Percentiles rank a stretch among this genome's conserved stretches.
Conservation (phyloP, 495 filamentous ascomycete species). For the Podospora pseudocomata region DNA sequence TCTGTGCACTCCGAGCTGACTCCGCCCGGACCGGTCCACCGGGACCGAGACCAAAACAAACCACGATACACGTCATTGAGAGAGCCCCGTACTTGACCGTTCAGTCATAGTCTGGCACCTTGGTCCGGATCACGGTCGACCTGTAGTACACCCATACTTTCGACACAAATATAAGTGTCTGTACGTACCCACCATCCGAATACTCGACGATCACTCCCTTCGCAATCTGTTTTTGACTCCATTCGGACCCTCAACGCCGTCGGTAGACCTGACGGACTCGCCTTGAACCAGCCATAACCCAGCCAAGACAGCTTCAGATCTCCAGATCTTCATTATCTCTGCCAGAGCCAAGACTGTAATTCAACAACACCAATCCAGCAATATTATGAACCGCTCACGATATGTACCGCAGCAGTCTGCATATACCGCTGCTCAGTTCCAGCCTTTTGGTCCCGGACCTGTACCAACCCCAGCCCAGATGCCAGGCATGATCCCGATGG, state of each 20-base stretch:
- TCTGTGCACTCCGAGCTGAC: background rate
- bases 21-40: background rate
- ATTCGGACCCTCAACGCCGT: slow-evolving; percentile 4
- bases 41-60: slow-evolving; percentile 10
- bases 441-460: slow-evolving; percentile 8
- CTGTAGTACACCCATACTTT: slow-evolving; percentile 5
- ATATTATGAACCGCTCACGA: slow-evolving; percentile 20
- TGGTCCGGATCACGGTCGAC: slow-evolving; percentile 13
- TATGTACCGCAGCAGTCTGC: slow-evolving; percentile 11
- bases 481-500: slow-evolving; percentile 8
- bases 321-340: background rate
- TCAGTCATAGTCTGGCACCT: background rate
- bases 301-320: background rate
- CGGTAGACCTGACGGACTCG: slow-evolving; percentile 9
- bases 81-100: background rate
- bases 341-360: background rate
- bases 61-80: background rate
- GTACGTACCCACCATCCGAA: slow-evolving; percentile 8
- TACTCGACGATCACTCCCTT: slow-evolving; percentile 12
- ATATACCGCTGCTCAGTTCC: slow-evolving; percentile 13
- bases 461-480: slow-evolving; percentile 8
- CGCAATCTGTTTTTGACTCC: slow-evolving; percentile 6
- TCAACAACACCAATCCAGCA: background rate
- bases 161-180: slow-evolving; percentile 15
- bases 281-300: background rate